A percentile compares a stretch with the other conserved stretches of the same genome.
Conservation (phyloP, 2,329 filamentous ascomycete species). For the Fusarium buharicum region DNA sequence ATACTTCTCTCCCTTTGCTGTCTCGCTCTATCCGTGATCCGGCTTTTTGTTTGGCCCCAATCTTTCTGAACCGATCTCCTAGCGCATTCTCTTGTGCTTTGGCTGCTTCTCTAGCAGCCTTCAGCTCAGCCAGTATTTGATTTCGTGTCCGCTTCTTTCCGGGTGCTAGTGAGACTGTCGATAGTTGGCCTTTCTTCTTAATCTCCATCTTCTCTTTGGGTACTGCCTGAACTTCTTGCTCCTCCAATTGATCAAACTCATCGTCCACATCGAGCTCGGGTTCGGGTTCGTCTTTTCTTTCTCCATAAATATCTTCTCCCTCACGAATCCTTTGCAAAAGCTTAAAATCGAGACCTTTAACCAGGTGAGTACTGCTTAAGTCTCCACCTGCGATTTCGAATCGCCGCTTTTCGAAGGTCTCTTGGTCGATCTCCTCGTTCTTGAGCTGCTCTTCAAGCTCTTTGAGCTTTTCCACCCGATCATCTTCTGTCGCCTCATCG, state of each 20-base stretch:
- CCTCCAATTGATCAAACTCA: conserved; percentile 69
- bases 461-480: conserved; percentile 73
- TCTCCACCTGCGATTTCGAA: conserved; percentile 86
- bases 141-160: conserved; percentile 72
- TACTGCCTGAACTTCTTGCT: conserved; percentile 64
- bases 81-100: conserved; percentile 65
- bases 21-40: conserved; percentile 70
- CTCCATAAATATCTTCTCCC: conserved; percentile 73
- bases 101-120: conserved; percentile 69
- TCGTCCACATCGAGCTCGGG: conserved; percentile 66
- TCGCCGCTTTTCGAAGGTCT: conserved; percentile 79
- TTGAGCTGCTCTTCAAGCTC: conserved; percentile 85
- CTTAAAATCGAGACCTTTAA: conserved; percentile 91
- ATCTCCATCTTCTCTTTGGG: conserved; percentile 58
- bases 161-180: conserved; percentile 61
- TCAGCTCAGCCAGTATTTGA: conserved; percentile 74
- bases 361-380: conserved; percentile 80
- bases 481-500: conserved; percentile 62
- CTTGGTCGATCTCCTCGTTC: conserved; percentile 82
- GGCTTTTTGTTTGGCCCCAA: conserved; percentile 64
- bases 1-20: conserved; percentile 68
- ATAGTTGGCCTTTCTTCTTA: conserved; percentile 71
- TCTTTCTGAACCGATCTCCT: conserved; percentile 72
- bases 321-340: conserved; percentile 75
- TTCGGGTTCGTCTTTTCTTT: conserved; percentile 45